Evolutionary conservation across 371 early-diverging fungal genomes (phyloP).

Genomic region (Haplosporangium sp.): DNA sequence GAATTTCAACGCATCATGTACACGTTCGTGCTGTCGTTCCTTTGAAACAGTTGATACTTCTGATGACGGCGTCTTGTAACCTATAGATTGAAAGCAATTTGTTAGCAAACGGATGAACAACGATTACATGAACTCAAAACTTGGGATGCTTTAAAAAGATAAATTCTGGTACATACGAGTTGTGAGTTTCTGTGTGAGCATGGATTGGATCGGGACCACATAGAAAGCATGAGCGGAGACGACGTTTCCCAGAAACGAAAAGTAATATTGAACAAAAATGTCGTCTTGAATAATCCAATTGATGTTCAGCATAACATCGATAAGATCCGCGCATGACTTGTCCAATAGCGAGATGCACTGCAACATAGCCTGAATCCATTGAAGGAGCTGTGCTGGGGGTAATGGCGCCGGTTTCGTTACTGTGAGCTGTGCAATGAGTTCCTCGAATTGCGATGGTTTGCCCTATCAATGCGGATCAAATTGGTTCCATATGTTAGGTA

Average conservation of each 20-base stretch:
- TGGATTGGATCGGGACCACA: slow-evolving; percentile 71
- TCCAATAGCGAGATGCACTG: slow-evolving; percentile 56
- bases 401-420: slow-evolving; percentile 61
- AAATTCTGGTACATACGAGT: slow-evolving; percentile 62
- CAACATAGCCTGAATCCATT: slow-evolving; percentile 64
- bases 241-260: slow-evolving; percentile 81
- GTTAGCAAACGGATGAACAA: neutral
- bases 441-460: slow-evolving; percentile 60
- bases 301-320: slow-evolving; percentile 75
- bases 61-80: slow-evolving; percentile 8
- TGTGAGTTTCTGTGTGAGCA: slow-evolving; percentile 71
- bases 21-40: slow-evolving; percentile 58
- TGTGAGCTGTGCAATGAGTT: slow-evolving; percentile 61
- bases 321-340: slow-evolving; percentile 66
- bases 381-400: slow-evolving; percentile 59
- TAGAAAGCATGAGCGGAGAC: slow-evolving; percentile 89
- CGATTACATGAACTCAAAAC: too few species aligned
- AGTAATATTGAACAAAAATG: slow-evolving; percentile 71
- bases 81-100: neutral
- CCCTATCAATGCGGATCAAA: slow-evolving; percentile 53
- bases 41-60: slow-evolving; percentile 11
- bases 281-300: slow-evolving; percentile 77
- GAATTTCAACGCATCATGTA: slow-evolving; percentile 74
- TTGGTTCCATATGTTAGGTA: neutral
- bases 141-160: too few species aligned